Percentiles rank a stretch among this genome's conserved stretches.
These are phyloP conservation scores for Ogataea wickerhamii DNA, from an alignment of 805 yeast species.

Conservation along the genomic window DNA sequence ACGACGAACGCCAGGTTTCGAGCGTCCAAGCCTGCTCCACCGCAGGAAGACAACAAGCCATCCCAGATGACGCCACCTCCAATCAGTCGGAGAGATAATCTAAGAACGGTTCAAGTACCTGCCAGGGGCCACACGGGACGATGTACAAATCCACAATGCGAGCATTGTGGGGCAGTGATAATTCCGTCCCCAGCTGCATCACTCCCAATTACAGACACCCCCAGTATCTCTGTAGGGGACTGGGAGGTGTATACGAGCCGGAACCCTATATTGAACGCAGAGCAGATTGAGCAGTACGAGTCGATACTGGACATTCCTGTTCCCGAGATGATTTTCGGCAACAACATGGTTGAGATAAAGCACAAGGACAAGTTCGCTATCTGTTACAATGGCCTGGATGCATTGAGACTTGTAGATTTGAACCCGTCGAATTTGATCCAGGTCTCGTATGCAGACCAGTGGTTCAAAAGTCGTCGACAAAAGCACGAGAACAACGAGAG, in stretches of 20 bases:
- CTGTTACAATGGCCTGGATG: conserved; percentile 74
- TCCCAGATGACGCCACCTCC: conserved; percentile 6
- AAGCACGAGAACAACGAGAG: conserved; percentile 31
- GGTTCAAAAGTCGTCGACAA: conserved; percentile 50
- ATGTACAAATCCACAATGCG: conserved; percentile 40
- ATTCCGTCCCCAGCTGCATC: conserved; percentile 74
- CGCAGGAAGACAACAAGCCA: neutral
- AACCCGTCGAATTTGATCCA: conserved; percentile 47
- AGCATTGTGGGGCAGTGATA: conserved; percentile 65
- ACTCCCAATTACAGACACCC: conserved; percentile 59
- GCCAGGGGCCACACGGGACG: conserved; percentile 18
- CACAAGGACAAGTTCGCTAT: conserved; percentile 34
- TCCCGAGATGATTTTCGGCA: conserved; percentile 98
- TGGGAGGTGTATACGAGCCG: conserved; percentile 77
- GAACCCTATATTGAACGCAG: conserved; percentile 71
- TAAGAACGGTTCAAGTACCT: conserved; percentile 13
- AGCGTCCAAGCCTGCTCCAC: conserved; percentile 11
- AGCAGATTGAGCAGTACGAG: conserved; percentile 68
- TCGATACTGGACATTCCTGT: conserved; percentile 68
- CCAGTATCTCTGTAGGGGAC: conserved; percentile 63
- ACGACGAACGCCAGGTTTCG: conserved; percentile 45
- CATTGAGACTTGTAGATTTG: conserved; percentile 53
- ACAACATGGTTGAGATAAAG: conserved; percentile 53
- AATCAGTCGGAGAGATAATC: conserved; percentile 1
- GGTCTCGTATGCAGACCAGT: conserved; percentile 84